These are phyloP conservation scores for Botrytis fragariae DNA, from an alignment of 2,329 filamentous ascomycete species.

Conservation along the genomic window DNA sequence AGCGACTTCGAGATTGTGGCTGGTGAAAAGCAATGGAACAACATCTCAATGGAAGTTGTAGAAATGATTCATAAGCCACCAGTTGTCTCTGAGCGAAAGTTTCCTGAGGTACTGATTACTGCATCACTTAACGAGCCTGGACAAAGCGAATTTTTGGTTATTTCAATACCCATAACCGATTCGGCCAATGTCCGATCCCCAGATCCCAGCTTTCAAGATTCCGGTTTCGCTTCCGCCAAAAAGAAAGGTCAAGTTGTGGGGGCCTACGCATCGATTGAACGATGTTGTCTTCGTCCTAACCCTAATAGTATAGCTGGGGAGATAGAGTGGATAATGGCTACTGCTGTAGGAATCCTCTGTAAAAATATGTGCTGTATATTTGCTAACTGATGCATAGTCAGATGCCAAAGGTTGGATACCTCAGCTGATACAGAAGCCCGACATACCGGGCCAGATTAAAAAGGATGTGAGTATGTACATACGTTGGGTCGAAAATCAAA, in stretches of 20 bases:
- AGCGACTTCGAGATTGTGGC: slow-evolving; percentile 42
- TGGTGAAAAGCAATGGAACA: slow-evolving; percentile 44
- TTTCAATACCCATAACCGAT: slow-evolving; percentile 54
- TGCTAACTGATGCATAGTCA: slow-evolving; percentile 12
- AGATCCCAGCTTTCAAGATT: background rate
- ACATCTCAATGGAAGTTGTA: slow-evolving; percentile 51
- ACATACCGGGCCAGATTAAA: slow-evolving; percentile 59
- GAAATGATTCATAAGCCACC: slow-evolving; percentile 68
- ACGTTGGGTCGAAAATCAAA: slow-evolving; percentile 50
- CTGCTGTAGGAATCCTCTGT: slow-evolving; percentile 49
- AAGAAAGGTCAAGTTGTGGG: slow-evolving; percentile 54
- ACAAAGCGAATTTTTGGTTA: slow-evolving; percentile 51
- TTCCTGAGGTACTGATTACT: slow-evolving; percentile 64
- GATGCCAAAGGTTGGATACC: slow-evolving; percentile 68
- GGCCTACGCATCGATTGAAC: slow-evolving; percentile 64
- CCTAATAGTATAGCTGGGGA: slow-evolving; percentile 32
- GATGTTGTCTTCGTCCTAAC: slow-evolving; percentile 42
- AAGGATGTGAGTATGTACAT: slow-evolving; percentile 72
- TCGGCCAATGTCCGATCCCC: slow-evolving; percentile 40
- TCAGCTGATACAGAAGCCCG: slow-evolving; percentile 61
- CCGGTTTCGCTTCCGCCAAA: slow-evolving; percentile 33
- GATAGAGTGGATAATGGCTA: slow-evolving; percentile 77
- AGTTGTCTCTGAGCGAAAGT: slow-evolving; percentile 51
- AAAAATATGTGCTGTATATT: background rate
- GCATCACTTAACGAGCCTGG: slow-evolving; percentile 41